Conservation (phyloP, 148 eudicot species). For the Tetragonia tetragonoides region DNA sequence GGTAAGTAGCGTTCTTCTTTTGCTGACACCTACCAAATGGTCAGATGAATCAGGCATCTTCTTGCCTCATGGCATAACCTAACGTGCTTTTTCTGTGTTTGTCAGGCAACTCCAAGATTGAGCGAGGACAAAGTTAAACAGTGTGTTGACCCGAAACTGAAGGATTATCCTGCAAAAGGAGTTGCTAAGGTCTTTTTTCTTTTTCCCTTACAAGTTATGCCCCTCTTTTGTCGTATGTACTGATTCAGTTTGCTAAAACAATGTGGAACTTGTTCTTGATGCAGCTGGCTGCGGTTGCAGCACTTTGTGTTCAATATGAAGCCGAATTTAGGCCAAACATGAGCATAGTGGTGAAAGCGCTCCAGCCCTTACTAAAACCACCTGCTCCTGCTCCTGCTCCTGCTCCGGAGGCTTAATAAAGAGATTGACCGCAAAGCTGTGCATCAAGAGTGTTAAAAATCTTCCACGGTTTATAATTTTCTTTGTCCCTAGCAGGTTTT, state of each 20-base stretch:
- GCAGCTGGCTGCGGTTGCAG: constrained; percentile 81
- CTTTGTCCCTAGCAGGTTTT: constrained; percentile 8
- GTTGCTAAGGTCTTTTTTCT: constrained; percentile 49
- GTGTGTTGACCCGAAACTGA: constrained; percentile 70
- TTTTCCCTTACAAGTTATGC: neutral
- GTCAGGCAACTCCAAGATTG: constrained; percentile 59
- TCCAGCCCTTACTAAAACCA: constrained; percentile 58
- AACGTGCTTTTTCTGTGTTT: neutral
- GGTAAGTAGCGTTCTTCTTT: constrained; percentile 31
- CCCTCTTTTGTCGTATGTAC: neutral
- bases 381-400: constrained; percentile 41
- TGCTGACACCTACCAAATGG: neutral
- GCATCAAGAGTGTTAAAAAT: neutral
- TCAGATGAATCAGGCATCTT: neutral
- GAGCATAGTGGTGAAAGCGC: constrained; percentile 78
- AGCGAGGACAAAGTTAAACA: constrained; percentile 93
- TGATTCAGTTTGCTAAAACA: neutral
- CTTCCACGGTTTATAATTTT: neutral
- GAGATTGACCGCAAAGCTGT: neutral
- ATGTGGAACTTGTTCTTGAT: constrained; percentile 6
- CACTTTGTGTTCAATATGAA: constrained; percentile 71
- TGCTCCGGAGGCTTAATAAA: constrained; percentile 21
- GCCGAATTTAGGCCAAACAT: constrained; percentile 77
- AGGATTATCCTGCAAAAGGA: constrained; percentile 68
- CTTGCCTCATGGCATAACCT: neutral